phyloP scores from a whole-genome alignment of 768 basidiomycete genomes.

The Sutorius australiensis region DNA sequence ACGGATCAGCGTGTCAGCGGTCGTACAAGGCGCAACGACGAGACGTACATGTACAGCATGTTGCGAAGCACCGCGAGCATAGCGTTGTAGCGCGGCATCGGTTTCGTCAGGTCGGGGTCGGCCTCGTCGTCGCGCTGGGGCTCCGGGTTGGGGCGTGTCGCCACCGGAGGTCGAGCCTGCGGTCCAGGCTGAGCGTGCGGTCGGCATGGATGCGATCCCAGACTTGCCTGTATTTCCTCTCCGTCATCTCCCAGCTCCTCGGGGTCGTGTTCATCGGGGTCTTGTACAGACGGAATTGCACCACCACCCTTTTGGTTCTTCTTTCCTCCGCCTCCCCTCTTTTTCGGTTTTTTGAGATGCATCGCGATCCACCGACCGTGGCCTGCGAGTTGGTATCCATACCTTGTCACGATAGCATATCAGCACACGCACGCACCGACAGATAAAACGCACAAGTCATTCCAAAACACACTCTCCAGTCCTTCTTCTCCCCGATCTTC shows the following conservation, averaged over 20 bases:
- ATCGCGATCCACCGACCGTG: conserved; percentile 79
- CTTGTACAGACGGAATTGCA: background rate
- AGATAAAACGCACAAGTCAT: conserved; percentile 54
- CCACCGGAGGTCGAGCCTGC: background rate
- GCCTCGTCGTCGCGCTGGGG: conserved; percentile 30
- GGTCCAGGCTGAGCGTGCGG: background rate
- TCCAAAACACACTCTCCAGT: conserved; percentile 82
- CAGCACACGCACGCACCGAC: background rate
- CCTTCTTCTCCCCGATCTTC: conserved; percentile 83
- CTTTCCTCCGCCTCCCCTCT: conserved; percentile 38
- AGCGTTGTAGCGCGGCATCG: conserved; percentile 77
- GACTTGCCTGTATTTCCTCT: conserved; percentile 11
- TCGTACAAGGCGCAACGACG: background rate
- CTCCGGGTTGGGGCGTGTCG: background rate
- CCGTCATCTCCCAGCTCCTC: conserved; percentile 17
- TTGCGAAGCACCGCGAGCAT: conserved; percentile 85
- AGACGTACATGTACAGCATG: conserved; percentile 75
- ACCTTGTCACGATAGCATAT: conserved; percentile 39
- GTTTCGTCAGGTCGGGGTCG: conserved; percentile 56
- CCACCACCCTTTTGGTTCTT: conserved; percentile 35
- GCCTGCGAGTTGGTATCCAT: conserved; percentile 70
- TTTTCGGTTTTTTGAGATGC: conserved; percentile 63
- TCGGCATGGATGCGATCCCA: background rate
- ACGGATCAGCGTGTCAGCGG: background rate
- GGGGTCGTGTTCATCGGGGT: conserved; percentile 5